Percentiles rank a stretch among this genome's conserved stretches.
Evolutionary conservation across 305 asterid genomes (phyloP).

Genomic region (Fraxinus dipetala): DNA sequence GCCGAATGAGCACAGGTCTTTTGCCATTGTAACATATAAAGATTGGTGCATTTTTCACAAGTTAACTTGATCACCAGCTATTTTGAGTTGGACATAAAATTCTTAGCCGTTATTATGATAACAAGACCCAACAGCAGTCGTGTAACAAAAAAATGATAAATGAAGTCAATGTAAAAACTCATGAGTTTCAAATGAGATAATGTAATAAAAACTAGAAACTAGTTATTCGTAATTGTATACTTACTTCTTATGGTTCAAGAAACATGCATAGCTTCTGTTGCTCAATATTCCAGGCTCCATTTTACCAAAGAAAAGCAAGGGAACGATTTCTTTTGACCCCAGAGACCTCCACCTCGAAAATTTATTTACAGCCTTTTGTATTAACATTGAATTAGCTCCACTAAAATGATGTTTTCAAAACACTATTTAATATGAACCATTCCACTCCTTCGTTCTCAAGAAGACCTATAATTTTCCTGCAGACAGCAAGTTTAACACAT

Average conservation of each 20-base stretch:
- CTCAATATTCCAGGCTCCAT: constrained; percentile 23
- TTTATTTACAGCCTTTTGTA: constrained; percentile 29
- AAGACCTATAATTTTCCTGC: background rate
- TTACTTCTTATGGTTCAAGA: constrained; percentile 19
- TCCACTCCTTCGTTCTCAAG: too few species aligned
- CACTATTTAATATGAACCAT: background rate
- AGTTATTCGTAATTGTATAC: background rate
- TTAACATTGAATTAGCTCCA: constrained; percentile 31
- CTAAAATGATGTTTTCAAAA: background rate
- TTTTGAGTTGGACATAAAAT: background rate
- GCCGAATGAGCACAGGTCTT: background rate
- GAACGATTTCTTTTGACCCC: constrained; percentile 18
- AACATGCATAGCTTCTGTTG: constrained; percentile 16
- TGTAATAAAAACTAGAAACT: background rate
- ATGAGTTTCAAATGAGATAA: background rate
- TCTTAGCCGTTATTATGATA: background rate
- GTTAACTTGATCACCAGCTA: background rate
- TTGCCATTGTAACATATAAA: background rate
- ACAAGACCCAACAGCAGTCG: background rate
- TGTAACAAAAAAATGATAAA: background rate
- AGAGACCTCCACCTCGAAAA: constrained; percentile 32
- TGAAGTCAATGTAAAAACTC: background rate
- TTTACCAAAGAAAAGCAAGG: constrained; percentile 13
- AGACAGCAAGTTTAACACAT: background rate
- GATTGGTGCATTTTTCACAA: background rate